These are phyloP conservation scores for Endoconidiophora polonica DNA, from an alignment of 2,329 filamentous ascomycete genomes.

Conservation along the genomic window DNA sequence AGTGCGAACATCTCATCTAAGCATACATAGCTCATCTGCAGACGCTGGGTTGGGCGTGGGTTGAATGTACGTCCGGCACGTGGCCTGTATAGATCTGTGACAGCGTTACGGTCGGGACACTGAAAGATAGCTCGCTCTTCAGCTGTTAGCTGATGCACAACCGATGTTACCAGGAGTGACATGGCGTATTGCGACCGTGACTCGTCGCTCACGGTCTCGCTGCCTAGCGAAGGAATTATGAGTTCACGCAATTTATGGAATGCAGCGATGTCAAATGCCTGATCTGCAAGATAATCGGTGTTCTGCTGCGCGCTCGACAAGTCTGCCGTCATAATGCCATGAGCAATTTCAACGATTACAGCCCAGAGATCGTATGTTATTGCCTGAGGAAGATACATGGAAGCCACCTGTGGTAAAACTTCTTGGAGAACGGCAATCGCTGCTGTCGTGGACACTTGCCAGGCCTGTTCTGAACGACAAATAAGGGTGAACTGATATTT, in stretches of 20 bases:
- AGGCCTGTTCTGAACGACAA: slow-evolving; percentile 55
- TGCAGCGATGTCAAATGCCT: slow-evolving; percentile 63
- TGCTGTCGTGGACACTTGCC: slow-evolving; percentile 63
- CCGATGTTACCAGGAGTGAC: slow-evolving; percentile 64
- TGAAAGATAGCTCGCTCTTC: slow-evolving; percentile 33
- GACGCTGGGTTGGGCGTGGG: slow-evolving; percentile 45
- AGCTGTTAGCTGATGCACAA: slow-evolving; percentile 43
- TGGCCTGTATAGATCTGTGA: slow-evolving; percentile 35
- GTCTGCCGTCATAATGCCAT: slow-evolving; percentile 44
- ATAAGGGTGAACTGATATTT: slow-evolving; percentile 67
- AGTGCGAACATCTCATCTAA: slow-evolving; percentile 64
- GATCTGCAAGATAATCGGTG: slow-evolving; percentile 34
- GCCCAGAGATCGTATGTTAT: slow-evolving; percentile 50
- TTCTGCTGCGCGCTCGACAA: too few relatives aligned
- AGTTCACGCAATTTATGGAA: slow-evolving; percentile 54
- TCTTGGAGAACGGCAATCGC: slow-evolving; percentile 50
- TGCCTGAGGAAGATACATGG: slow-evolving; percentile 25
- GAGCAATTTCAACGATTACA: slow-evolving; percentile 44
- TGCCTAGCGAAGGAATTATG: slow-evolving; percentile 58
- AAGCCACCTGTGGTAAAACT: slow-evolving; percentile 35
- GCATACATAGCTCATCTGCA: slow-evolving; percentile 62
- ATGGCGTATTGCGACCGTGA: slow-evolving; percentile 54
- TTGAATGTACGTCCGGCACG: slow-evolving; percentile 59
- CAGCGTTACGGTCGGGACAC: not conserved
- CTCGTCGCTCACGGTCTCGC: slow-evolving; percentile 44